phyloP scores from a whole-genome alignment of 441 rosid species.

The Brassica hybrid region DNA sequence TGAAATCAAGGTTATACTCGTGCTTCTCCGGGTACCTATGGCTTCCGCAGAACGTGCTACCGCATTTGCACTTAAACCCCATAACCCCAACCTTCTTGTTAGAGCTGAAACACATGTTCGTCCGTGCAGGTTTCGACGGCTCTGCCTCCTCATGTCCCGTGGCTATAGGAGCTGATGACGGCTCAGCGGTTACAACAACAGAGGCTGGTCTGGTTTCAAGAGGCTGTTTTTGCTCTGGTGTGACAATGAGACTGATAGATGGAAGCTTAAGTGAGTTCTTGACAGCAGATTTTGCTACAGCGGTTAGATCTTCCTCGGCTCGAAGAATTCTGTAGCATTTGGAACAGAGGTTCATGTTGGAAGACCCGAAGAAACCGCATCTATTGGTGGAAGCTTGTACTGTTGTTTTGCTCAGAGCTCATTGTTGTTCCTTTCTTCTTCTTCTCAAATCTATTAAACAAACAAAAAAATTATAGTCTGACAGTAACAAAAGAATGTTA shows the following conservation, averaged over 20 bases:
- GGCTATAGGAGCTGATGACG: conserved; percentile 20
- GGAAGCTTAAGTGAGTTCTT: conserved; percentile 56
- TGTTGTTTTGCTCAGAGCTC: conserved; percentile 80
- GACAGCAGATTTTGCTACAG: conserved; percentile 65
- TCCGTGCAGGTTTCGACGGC: conserved; percentile 30
- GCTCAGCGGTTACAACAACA: conserved; percentile 16
- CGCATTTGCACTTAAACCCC: conserved; percentile 82
- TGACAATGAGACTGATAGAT: conserved; percentile 23
- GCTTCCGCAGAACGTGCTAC: conserved; percentile 47
- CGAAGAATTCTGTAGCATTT: conserved; percentile 73
- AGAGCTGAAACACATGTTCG: conserved; percentile 71
- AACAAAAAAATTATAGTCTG: too few species aligned
- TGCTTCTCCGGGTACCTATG: conserved; percentile 71
- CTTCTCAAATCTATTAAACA: background rate
- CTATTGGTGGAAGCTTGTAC: conserved; percentile 53
- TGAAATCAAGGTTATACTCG: conserved; percentile 74
- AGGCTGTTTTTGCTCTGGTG: conserved; percentile 27
- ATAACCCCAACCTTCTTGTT: conserved; percentile 78
- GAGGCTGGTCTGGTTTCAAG: conserved; percentile 28
- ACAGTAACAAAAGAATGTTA: too few species aligned
- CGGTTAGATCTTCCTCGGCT: conserved; percentile 59
- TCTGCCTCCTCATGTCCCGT: background rate
- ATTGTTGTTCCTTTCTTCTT: conserved; percentile 37
- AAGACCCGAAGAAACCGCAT: conserved; percentile 82
- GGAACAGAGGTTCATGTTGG: conserved; percentile 87